Conservation (phyloP, 352 stramenopile genomes). For the Phytopythium oedochilum region DNA sequence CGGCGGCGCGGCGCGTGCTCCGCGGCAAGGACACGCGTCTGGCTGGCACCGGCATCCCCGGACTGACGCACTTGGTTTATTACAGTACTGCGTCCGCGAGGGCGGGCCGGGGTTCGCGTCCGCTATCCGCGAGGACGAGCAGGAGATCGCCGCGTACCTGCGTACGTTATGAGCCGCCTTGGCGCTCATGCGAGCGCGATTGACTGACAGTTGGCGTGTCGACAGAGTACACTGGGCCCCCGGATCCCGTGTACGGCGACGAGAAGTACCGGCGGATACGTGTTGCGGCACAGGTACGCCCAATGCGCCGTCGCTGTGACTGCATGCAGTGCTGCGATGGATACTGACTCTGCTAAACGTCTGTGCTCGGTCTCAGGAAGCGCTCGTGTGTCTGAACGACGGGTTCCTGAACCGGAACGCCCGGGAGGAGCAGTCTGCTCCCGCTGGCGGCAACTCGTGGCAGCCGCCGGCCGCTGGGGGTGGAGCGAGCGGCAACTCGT, state of each 20-base stretch:
- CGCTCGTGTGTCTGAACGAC: conserved; percentile 73
- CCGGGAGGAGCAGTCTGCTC: conserved; percentile 19
- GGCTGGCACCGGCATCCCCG: too few species aligned
- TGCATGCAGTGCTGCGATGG: neutral
- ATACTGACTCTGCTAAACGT: neutral
- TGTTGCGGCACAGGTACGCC: conserved; percentile 55
- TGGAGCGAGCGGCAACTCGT: conserved; percentile 2
- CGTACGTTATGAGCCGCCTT: conserved; percentile 52
- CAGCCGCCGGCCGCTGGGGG: conserved; percentile 9
- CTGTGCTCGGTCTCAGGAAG: conserved; percentile 32
- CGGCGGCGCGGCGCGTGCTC: too few species aligned
- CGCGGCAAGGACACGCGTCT: too few species aligned
- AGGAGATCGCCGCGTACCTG: conserved; percentile 61
- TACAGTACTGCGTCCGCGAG: conserved; percentile 80
- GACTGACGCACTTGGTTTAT: conserved; percentile 9
- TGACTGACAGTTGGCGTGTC: conserved; percentile 7
- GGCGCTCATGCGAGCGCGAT: neutral
- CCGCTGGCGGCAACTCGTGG: conserved; percentile 20
- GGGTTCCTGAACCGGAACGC: conserved; percentile 49
- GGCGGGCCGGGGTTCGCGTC: conserved; percentile 54
- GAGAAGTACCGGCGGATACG: conserved; percentile 85
- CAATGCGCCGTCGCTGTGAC: too few species aligned
- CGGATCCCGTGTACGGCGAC: conserved; percentile 74
- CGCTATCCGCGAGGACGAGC: conserved; percentile 63
- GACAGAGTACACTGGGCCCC: conserved; percentile 70